phyloP scores from a whole-genome alignment of 768 basidiomycete genomes.

The Amanita inopinata region DNA sequence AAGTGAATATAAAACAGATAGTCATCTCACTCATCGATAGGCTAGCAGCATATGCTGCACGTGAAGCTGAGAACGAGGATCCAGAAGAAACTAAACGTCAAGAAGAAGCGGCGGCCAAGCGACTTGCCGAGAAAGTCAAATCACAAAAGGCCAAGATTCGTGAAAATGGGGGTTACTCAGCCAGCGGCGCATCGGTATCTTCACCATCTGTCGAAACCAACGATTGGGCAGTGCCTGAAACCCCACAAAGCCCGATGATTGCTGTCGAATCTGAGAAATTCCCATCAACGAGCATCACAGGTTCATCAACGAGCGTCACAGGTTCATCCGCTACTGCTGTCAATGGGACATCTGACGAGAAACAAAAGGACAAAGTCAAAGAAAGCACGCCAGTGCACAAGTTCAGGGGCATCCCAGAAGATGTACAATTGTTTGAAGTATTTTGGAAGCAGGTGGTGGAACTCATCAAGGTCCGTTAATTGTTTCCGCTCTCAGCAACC shows the following conservation, averaged over 20 bases:
- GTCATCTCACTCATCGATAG: conserved; percentile 97
- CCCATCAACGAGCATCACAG: conserved; percentile 8
- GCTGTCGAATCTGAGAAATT: conserved; percentile 22
- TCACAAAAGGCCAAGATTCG: conserved; percentile 55
- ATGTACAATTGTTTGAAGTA: conserved; percentile 94
- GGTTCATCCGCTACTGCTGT: conserved; percentile 3
- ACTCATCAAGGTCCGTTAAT: conserved; percentile 71
- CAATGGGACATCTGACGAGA: conserved; percentile 19
- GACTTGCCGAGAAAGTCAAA: conserved; percentile 82
- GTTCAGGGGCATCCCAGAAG: conserved; percentile 91
- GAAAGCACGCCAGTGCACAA: conserved; percentile 54
- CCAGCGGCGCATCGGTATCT: conserved; percentile 22
- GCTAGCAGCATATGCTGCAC: conserved; percentile 89
- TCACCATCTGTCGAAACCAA: conserved; percentile 29
- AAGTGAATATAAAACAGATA: conserved; percentile 97
- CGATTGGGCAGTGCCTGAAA: conserved; percentile 33
- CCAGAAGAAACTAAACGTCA: conserved; percentile 90
- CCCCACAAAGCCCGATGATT: conserved; percentile 25
- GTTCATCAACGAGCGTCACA: conserved; percentile 1
- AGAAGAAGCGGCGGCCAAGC: conserved; percentile 85
- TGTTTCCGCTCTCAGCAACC: background rate
- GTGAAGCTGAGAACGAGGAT: conserved; percentile 94
- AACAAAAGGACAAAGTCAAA: conserved; percentile 50
- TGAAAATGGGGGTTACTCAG: conserved; percentile 32
- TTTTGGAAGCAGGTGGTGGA: conserved; percentile 99